A percentile compares a stretch with the other conserved stretches of the same genome.
Conservation (phyloP, 2,329 filamentous ascomycete genomes). For the Arthroderma uncinatum region DNA sequence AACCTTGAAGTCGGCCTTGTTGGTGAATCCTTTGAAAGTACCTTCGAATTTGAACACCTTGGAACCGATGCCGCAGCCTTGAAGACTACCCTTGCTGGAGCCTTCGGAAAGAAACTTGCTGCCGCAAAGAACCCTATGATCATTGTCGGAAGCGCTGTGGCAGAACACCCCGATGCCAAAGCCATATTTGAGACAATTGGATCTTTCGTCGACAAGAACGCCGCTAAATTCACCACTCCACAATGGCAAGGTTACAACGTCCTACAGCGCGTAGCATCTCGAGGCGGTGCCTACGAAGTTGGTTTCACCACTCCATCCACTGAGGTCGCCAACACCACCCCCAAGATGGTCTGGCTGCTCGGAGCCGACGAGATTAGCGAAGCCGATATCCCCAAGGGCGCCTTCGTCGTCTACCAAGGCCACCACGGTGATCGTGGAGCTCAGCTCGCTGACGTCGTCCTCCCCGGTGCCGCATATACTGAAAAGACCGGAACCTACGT, state of each 20-base stretch:
- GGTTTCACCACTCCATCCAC: conserved; percentile 82
- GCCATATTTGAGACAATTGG: conserved; percentile 87
- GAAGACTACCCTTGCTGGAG: conserved; percentile 72
- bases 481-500: conserved; percentile 94
- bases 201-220: conserved; percentile 84
- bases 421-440: conserved; percentile 94
- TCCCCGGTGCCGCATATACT: conserved; percentile 90
- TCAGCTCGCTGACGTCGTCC: conserved; percentile 82
- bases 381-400: conserved; percentile 82
- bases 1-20: conserved; percentile 87
- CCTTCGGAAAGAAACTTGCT: conserved; percentile 86
- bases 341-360: conserved; percentile 94
- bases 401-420: conserved; percentile 95
- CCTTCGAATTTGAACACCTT: conserved; percentile 88
- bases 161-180: conserved; percentile 83
- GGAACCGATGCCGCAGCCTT: conserved; percentile 67
- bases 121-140: conserved; percentile 91
- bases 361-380: conserved; percentile 84
- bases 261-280: conserved; percentile 83
- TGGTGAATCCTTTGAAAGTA: conserved; percentile 83
- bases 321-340: conserved; percentile 68
- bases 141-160: conserved; percentile 81
- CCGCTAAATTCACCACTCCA: conserved; percentile 69
- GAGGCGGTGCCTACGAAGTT: conserved; percentile 87
- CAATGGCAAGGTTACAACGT: conserved; percentile 99